These are phyloP conservation scores for Halophytophthora batemanensis DNA, from an alignment of 352 stramenopile species.

Conservation along the genomic window DNA sequence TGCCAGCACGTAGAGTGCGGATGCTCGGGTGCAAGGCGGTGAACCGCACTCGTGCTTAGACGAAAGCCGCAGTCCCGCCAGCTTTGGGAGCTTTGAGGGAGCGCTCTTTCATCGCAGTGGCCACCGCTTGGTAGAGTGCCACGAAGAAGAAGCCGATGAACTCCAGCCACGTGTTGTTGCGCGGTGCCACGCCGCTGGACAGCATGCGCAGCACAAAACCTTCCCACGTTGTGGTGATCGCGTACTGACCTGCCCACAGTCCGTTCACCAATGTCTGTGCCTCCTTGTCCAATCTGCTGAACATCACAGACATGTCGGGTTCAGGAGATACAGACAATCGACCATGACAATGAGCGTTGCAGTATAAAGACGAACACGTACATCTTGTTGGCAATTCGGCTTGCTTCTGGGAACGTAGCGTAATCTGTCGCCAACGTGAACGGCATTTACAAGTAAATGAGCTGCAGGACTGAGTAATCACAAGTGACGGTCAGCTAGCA, in stretches of 20 bases:
- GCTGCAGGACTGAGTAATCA: background rate
- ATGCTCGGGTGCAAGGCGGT: background rate
- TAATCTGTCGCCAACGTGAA: conserved; percentile 23
- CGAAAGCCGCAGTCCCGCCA: conserved; percentile 12
- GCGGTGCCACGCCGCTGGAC: conserved; percentile 56
- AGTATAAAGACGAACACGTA: conserved; percentile 8
- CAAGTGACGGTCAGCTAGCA: too few relatives aligned
- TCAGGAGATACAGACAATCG: background rate
- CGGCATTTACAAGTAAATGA: background rate
- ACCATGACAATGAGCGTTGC: background rate
- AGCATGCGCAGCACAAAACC: conserved; percentile 52
- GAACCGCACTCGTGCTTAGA: conserved; percentile 10
- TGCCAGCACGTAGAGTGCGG: background rate
- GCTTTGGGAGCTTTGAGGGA: conserved; percentile 12
- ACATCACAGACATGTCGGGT: conserved; percentile 1
- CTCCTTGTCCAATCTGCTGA: conserved; percentile 35
- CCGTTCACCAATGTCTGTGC: conserved; percentile 59
- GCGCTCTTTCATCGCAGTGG: conserved; percentile 22
- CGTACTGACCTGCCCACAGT: conserved; percentile 52
- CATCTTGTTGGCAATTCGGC: conserved; percentile 12
- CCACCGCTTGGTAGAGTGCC: conserved; percentile 20
- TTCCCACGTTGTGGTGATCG: conserved; percentile 56
- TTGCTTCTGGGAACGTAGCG: conserved; percentile 30
- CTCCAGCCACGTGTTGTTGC: conserved; percentile 62
- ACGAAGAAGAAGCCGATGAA: conserved; percentile 49